Conservation (phyloP, 1,284 basidiomycete species). For the Erythrobasidium hasegawianum region DNA sequence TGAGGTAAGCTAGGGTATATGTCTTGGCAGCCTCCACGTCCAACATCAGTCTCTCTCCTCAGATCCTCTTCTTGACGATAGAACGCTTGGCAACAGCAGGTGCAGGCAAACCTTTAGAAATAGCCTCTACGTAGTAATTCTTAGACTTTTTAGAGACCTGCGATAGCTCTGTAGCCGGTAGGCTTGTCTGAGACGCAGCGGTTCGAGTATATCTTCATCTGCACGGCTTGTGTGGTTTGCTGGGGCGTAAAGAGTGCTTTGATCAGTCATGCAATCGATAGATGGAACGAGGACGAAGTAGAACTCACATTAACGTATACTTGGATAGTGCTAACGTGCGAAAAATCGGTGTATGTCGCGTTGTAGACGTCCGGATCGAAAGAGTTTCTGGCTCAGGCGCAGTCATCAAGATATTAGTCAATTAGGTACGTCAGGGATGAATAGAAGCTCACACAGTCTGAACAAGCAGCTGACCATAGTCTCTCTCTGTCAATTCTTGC, state of each 20-base stretch:
- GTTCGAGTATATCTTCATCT: neutral
- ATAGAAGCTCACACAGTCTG: constrained; percentile 4
- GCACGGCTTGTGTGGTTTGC: neutral
- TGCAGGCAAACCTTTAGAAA: neutral
- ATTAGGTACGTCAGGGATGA: neutral
- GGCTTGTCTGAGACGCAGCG: neutral
- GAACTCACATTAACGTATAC: constrained; percentile 3
- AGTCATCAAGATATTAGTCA: neutral
- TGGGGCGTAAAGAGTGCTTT: neutral
- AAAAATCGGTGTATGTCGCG: neutral
- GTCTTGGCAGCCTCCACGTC: too few relatives aligned
- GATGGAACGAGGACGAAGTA: neutral
- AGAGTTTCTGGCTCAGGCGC: neutral
- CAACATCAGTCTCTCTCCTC: too few relatives aligned
- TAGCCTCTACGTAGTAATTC: neutral
- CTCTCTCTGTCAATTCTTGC: neutral
- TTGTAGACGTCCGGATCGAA: neutral
- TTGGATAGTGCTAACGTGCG: neutral
- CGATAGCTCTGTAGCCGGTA: neutral
- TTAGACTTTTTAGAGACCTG: neutral
- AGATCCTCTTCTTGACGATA: too few relatives aligned
- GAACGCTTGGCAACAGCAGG: too few relatives aligned
- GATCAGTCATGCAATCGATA: neutral
- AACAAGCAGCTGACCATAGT: neutral
- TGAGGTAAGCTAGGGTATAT: too few relatives aligned